Percentiles rank a stretch among this genome's conserved stretches.
Conservation (phyloP, 805 yeast species). For the Vanderwaltozyma yarrowii region DNA sequence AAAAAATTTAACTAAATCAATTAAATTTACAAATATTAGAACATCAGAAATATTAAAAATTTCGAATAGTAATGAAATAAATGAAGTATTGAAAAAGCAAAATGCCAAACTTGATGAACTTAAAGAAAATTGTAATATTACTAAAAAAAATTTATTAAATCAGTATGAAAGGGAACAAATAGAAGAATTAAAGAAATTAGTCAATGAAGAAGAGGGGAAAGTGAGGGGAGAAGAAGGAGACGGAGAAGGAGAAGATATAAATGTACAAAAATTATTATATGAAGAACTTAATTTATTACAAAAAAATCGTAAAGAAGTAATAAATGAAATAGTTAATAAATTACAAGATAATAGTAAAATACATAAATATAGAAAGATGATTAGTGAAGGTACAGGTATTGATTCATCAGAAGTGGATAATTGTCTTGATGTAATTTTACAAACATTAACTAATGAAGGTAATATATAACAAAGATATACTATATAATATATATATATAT, state of each 20-base stretch:
- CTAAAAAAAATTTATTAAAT: conserved; percentile 18
- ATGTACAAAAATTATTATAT: conserved; percentile 16
- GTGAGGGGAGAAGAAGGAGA: conserved; percentile 3
- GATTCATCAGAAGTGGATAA: conserved; percentile 58
- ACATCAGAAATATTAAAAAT: conserved; percentile 40
- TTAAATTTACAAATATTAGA: conserved; percentile 13
- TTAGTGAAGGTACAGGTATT: conserved; percentile 59
- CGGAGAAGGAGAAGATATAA: conserved; percentile 7
- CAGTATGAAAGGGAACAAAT: conserved; percentile 27
- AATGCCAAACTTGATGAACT: neutral
- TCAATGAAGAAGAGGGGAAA: neutral
- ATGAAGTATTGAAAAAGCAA: conserved; percentile 24
- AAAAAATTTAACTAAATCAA: conserved; percentile 15
- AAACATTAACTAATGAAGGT: conserved; percentile 11
- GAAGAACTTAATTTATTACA: conserved; percentile 35
- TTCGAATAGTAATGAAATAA: conserved; percentile 68
- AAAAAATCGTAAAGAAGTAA: conserved; percentile 29
- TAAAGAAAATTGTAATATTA: conserved; percentile 6
- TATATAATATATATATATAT: no score
- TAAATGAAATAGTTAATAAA: conserved; percentile 28
- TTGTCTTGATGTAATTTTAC: conserved; percentile 49
- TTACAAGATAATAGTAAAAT: conserved; percentile 40
- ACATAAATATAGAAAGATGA: conserved; percentile 57
- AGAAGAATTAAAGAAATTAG: conserved; percentile 8
- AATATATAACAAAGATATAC: no score